Evolutionary conservation across 176 grass and related monocot species (phyloP), one percentile per base, ranked within the genome.

Genomic region (Neostapfia colusana): DNA sequence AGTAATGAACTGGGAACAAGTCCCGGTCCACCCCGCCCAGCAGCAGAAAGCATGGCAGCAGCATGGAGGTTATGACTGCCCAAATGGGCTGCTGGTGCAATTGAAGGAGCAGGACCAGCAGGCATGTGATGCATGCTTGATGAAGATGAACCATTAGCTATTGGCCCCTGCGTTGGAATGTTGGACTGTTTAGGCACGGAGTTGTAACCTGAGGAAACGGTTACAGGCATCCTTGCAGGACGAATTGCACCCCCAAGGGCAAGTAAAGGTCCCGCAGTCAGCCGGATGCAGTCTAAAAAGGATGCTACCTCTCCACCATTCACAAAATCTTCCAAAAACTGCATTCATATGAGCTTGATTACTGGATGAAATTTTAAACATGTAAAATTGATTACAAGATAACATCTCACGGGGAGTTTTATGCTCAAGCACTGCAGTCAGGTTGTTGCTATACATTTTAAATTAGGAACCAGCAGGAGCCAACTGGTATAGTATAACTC

Each of bases 291-390:
- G 53, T 99, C 92, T 68, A 99, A 86, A 82, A 99, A 99, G 41
- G 96, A 99, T 81, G 96, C 89, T 74, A 99, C 96, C 89, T 99
- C 92, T 44, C 87, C 96, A 82, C 96, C 96, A 78, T 99, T 99
- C 43, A 99, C 89, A 17, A 95, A 99, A 90, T 99, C 96, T 81
- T 99, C 96, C 70, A 99, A 66, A 73, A 99, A 99, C 96, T 99
- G 83, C 82, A 99, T 85, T 88, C 57, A 72, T 36, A 67, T 14
- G 36, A 83, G 53, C 38, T 69, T 79, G 42, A 42, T 51, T 65
- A 69, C 16, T 40, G 67, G n/a, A 68, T 63, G 20, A 45, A 56
- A n/a, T 44, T 56, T 54, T 17, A 20, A 86, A 67, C 3, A 77
- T 49, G 60, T 40, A 15, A 75, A 69, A 54, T 63, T 73, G 36